Evolutionary conservation across 75 land plant species (phyloP).

Genomic region (Ceratopteris richardii): DNA sequence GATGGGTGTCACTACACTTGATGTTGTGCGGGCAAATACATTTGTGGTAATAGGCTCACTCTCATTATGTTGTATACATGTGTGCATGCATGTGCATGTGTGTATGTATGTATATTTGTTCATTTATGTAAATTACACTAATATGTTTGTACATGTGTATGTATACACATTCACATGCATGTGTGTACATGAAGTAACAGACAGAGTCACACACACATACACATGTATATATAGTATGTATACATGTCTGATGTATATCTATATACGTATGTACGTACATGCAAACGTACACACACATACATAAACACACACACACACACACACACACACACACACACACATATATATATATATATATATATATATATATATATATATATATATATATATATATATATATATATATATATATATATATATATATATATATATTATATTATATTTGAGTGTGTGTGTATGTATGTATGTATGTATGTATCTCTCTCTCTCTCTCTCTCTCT

Average conservation of each 20-base stretch:
- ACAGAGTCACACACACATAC: no score
- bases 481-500: no score
- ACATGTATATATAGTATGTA: no score
- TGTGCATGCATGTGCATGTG: not conserved
- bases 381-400: not conserved
- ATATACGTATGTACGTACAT: no score
- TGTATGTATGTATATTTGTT: not conserved
- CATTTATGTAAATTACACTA: no score
- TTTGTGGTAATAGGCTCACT: slow-evolving; percentile 60
- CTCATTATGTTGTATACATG: not conserved
- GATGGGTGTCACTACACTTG: slow-evolving; percentile 92
- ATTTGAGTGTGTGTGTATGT: not conserved
- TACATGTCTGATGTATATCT: no score
- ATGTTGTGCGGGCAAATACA: slow-evolving; percentile 97
- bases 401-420: not conserved
- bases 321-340: no score
- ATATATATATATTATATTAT: not conserved
- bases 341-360: not conserved
- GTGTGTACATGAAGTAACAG: not conserved
- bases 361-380: not conserved
- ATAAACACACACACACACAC: no score
- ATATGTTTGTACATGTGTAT: no score
- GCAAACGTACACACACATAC: no score
- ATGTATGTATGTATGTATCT: not conserved
- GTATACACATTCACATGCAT: not conserved